Evolutionary conservation across 805 yeast species (phyloP).

Genomic region (Metschnikowia vanudenii): DNA sequence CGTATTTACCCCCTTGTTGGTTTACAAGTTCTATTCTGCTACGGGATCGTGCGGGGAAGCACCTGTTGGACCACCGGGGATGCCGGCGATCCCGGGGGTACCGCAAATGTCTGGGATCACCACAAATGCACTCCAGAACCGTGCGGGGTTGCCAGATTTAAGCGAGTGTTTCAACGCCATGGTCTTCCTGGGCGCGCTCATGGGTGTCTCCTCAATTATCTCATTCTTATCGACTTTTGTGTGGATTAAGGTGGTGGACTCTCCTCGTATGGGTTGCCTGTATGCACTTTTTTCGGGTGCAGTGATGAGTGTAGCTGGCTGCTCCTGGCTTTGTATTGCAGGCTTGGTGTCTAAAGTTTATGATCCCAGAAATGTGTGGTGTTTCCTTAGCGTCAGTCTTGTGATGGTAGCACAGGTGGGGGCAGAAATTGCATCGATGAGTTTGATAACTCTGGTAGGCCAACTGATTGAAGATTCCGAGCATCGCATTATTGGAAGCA

Average conservation of each 20-base stretch:
- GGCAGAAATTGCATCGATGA: conserved; percentile 60
- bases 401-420: conserved; percentile 65
- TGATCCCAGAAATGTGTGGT: conserved; percentile 36
- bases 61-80: no score
- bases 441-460: conserved; percentile 42
- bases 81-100: no score
- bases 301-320: conserved; percentile 44
- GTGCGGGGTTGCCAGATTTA: conserved; percentile 27
- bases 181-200: conserved; percentile 62
- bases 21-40: conserved; percentile 53
- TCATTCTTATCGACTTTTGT: conserved; percentile 60
- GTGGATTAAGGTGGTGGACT: conserved; percentile 59
- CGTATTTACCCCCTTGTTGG: conserved; percentile 60
- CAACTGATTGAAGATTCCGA: conserved; percentile 20
- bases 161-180: conserved; percentile 60
- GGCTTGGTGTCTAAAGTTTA: conserved; percentile 21
- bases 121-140: not conserved
- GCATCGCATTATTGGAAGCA: conserved; percentile 57
- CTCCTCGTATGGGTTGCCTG: conserved; percentile 27
- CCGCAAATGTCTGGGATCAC: no score
- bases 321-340: conserved; percentile 28
- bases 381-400: conserved; percentile 40
- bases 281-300: conserved; percentile 37
- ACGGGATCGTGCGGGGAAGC: conserved; percentile 47
- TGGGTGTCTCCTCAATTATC: conserved; percentile 61